These are phyloP conservation scores for Suillus decipiens DNA, from an alignment of 768 basidiomycete species.

Conservation along the genomic window DNA sequence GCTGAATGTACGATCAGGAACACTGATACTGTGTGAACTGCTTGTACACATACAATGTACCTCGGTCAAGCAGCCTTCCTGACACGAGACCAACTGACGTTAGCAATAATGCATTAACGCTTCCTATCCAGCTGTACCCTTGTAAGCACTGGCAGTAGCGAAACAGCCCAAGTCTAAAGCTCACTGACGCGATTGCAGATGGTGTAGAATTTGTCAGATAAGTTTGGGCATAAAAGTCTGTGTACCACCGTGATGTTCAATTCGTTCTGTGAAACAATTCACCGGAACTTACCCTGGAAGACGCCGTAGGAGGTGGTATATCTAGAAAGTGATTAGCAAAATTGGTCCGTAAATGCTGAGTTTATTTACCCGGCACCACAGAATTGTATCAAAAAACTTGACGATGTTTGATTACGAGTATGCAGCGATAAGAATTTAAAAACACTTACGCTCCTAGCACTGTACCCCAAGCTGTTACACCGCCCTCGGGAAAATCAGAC, in stretches of 20 bases:
- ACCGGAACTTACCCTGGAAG: conserved; percentile 35
- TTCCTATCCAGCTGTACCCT: conserved; percentile 44
- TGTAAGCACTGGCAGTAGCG: background rate
- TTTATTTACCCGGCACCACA: background rate
- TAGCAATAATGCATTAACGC: conserved; percentile 46
- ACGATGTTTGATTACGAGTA: background rate
- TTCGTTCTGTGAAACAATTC: background rate
- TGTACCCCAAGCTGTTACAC: conserved; percentile 26
- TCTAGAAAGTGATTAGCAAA: conserved; percentile 20
- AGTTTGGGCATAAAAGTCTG: conserved; percentile 41
- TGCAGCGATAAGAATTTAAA: background rate
- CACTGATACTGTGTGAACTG: background rate
- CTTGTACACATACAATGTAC: conserved; percentile 45
- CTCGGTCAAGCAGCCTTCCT: conserved; percentile 53
- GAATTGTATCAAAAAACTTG: conserved; percentile 35
- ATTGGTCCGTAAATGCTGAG: background rate
- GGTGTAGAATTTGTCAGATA: conserved; percentile 38
- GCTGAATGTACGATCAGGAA: conserved; percentile 24
- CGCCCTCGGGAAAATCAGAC: conserved; percentile 24
- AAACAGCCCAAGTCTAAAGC: background rate
- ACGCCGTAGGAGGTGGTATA: conserved; percentile 41
- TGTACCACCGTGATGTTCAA: background rate
- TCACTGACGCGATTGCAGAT: conserved; percentile 38
- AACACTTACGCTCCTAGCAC: conserved; percentile 25
- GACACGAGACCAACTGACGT: conserved; percentile 46